These are phyloP conservation scores for Lasiosphaeriaceae sp. DNA, from an alignment of 495 filamentous ascomycete genomes.

Conservation along the genomic window DNA sequence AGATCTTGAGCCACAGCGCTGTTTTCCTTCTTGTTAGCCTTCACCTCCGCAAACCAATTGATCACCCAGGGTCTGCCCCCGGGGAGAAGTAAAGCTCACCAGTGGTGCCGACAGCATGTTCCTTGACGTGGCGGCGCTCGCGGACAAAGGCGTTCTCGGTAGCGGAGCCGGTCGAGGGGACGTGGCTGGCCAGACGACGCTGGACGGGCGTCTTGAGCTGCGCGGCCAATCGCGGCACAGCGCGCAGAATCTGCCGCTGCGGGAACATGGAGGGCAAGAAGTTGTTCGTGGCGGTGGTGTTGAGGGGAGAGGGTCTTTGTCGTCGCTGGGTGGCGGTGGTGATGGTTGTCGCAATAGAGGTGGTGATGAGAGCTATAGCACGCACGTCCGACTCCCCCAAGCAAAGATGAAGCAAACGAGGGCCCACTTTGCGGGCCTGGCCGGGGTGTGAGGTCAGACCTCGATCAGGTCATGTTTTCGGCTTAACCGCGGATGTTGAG, in stretches of 20 bases:
- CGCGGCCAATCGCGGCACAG: conserved; percentile 54
- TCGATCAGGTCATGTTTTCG: too few species aligned
- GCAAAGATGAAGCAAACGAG: too few species aligned
- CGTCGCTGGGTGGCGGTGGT: too few species aligned
- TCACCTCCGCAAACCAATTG: background rate
- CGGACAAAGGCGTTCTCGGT: conserved; percentile 85
- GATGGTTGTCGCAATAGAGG: too few species aligned
- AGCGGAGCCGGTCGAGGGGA: conserved; percentile 33
- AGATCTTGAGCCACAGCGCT: conserved; percentile 94
- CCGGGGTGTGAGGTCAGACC: too few species aligned
- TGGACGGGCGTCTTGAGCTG: conserved; percentile 55
- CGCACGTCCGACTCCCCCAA: too few species aligned
- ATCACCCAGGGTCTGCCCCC: background rate
- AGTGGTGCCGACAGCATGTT: conserved; percentile 74
- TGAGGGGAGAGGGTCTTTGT: too few species aligned
- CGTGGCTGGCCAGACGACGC: conserved; percentile 48
- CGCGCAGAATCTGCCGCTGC: conserved; percentile 58
- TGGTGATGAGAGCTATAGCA: too few species aligned
- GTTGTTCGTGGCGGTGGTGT: too few species aligned
- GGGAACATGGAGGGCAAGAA: conserved; percentile 47
- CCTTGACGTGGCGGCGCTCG: conserved; percentile 78
- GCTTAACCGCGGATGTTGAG: too few species aligned
- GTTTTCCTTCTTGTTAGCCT: conserved; percentile 18
- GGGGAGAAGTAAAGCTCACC: conserved; percentile 51
- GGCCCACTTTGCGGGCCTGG: too few species aligned